Evolutionary conservation across 495 filamentous ascomycete species (phyloP).

Genomic region (Xylaria palmicola): DNA sequence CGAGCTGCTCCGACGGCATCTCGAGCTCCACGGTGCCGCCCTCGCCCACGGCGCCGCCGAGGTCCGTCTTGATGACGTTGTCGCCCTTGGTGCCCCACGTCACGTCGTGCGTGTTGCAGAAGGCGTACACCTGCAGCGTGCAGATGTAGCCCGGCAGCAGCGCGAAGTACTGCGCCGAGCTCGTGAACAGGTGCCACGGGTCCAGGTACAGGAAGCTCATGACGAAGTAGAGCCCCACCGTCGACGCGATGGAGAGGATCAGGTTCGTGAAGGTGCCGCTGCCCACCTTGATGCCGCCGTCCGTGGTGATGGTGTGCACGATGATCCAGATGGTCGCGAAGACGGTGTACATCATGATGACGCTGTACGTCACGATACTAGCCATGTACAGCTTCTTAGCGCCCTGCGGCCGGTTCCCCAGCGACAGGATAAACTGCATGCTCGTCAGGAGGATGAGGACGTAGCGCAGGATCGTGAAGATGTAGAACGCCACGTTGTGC

Average conservation of each 20-base stretch:
- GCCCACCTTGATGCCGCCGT: constrained; percentile 61
- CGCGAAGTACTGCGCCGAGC: constrained; percentile 87
- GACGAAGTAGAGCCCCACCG: constrained; percentile 92
- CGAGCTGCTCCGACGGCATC: constrained; percentile 96
- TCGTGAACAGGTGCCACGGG: constrained; percentile 99
- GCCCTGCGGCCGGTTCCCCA: constrained; percentile 97
- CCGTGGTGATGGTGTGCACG: constrained; percentile 63
- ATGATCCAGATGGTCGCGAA: constrained; percentile 88
- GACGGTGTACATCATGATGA: constrained; percentile 96
- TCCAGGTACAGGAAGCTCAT: constrained; percentile 96
- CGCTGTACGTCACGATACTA: constrained; percentile 79
- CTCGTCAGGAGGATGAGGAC: constrained; percentile 82
- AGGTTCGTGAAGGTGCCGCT: constrained; percentile 93
- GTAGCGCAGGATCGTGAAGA: constrained; percentile 86
- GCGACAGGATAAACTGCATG: constrained; percentile 95
- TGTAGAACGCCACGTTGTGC: constrained; percentile 73
- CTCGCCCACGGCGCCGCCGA: constrained; percentile 76
- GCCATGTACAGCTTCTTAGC: constrained; percentile 88
- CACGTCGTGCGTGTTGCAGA: constrained; percentile 99
- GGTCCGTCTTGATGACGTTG: constrained; percentile 87
- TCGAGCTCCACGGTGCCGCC: constrained; percentile 79
- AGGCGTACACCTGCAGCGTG: constrained; percentile 96
- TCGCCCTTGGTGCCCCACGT: constrained; percentile 99
- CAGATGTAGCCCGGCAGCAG: constrained; percentile 93
- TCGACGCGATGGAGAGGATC: constrained; percentile 84